phyloP scores from a whole-genome alignment of 129 eudicot genomes.

The Logfia minima region DNA sequence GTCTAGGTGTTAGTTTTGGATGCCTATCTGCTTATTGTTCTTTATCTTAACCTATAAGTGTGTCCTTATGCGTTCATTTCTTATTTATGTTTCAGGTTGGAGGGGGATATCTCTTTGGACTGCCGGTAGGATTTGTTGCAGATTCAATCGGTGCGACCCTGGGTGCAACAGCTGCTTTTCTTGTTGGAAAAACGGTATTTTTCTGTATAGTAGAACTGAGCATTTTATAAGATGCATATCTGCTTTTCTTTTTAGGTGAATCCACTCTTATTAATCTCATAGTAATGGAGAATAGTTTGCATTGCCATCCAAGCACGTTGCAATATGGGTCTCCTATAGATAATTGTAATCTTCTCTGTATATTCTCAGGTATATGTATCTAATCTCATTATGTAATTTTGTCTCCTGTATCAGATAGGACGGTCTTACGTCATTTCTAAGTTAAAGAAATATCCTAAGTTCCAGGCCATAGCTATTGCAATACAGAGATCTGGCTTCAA shows the following conservation, averaged over 20 bases:
- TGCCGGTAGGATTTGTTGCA: conserved; percentile 86
- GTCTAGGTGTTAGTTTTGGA: conserved; percentile 3
- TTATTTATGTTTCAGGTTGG: conserved; percentile 66
- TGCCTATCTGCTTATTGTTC: not conserved
- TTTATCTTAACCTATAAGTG: not conserved
- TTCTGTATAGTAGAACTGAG: conserved; percentile 11
- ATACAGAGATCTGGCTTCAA: conserved; percentile 92
- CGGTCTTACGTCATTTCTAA: conserved; percentile 80
- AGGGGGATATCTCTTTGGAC: conserved; percentile 95
- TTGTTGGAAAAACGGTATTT: conserved; percentile 89
- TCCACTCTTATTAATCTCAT: conserved; percentile 8
- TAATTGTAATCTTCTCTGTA: not conserved
- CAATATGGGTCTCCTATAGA: not conserved
- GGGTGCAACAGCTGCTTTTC: conserved; percentile 94
- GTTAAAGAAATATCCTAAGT: conserved; percentile 78
- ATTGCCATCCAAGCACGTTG: conserved; percentile 6
- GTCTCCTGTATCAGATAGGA: conserved; percentile 63
- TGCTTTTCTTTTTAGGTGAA: not conserved
- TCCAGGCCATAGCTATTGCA: conserved; percentile 90
- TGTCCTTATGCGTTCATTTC: conserved; percentile 13
- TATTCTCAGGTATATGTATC: conserved; percentile 2
- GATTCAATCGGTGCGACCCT: conserved; percentile 92
- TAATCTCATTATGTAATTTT: conserved; percentile 1
- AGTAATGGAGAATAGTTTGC: conserved; percentile 10
- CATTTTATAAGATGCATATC: conserved; percentile 11